A percentile compares a stretch with the other conserved stretches of the same genome.
phyloP scores from a whole-genome alignment of 1,284 basidiomycete species.

The Rhodotorula sp. region DNA sequence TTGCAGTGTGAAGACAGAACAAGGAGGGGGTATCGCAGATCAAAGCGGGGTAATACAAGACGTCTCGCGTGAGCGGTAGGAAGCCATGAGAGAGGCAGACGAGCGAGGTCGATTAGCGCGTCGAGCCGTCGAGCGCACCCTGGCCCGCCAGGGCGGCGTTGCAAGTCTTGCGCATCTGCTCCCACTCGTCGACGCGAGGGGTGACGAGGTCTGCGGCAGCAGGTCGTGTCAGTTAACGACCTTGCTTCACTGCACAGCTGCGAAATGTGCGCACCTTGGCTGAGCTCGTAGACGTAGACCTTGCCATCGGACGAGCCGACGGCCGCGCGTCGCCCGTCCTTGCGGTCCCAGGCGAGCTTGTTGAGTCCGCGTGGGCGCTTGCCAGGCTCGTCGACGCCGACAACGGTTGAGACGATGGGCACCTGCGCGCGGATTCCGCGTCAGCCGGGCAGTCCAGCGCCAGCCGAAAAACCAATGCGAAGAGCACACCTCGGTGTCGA shows the following conservation, averaged over 20 bases:
- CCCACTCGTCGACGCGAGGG: conserved; percentile 38
- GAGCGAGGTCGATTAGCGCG: neutral
- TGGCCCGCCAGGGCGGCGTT: conserved; percentile 18
- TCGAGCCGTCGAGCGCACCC: neutral
- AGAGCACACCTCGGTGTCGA: conserved; percentile 79
- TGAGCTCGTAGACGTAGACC: conserved; percentile 86
- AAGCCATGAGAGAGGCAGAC: neutral
- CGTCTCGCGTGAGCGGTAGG: neutral
- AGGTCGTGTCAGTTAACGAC: neutral
- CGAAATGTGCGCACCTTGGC: conserved; percentile 17
- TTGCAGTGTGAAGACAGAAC: no score
- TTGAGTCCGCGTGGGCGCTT: conserved; percentile 78
- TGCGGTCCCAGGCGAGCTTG: conserved; percentile 90
- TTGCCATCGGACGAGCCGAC: conserved; percentile 88
- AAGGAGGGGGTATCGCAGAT: neutral
- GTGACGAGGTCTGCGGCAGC: conserved; percentile 30
- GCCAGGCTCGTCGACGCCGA: conserved; percentile 20
- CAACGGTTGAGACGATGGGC: conserved; percentile 69
- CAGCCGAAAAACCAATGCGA: neutral
- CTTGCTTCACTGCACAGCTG: neutral
- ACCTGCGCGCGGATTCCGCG: conserved; percentile 58
- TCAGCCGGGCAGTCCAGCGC: neutral
- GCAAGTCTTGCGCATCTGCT: conserved; percentile 35
- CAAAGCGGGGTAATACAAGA: neutral
- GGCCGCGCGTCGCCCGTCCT: conserved; percentile 78